phyloP scores from a whole-genome alignment of 116 monocot genomes.

The Cymodocea nodosa region DNA sequence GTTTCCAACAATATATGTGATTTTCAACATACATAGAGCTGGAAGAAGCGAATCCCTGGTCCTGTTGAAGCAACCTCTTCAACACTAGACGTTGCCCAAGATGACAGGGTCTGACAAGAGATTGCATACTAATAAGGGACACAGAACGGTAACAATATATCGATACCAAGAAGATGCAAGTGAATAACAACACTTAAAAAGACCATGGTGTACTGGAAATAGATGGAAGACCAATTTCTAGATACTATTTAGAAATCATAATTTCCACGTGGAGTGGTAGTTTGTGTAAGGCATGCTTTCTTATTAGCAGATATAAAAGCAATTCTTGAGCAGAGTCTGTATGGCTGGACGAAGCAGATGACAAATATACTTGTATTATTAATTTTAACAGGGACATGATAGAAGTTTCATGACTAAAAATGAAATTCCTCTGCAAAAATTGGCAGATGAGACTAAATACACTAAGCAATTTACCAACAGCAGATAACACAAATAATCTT shows the following conservation, averaged over 20 bases:
- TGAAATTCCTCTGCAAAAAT: too few relatives aligned
- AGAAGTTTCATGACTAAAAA: too few relatives aligned
- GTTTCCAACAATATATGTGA: background rate
- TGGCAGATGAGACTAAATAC: too few relatives aligned
- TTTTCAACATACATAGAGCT: conserved; percentile 61
- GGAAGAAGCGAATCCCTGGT: conserved; percentile 93
- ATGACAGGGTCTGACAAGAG: conserved; percentile 58
- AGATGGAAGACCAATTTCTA: too few relatives aligned
- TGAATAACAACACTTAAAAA: background rate
- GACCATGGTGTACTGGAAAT: too few relatives aligned
- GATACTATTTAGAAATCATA: too few relatives aligned
- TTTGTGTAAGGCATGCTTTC: too few relatives aligned
- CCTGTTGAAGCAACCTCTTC: conserved; percentile 96
- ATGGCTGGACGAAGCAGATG: background rate
- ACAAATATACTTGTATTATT: background rate
- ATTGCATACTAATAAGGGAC: background rate
- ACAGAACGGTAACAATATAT: background rate
- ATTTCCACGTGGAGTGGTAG: too few relatives aligned
- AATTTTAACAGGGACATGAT: background rate
- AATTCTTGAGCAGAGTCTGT: too few relatives aligned
- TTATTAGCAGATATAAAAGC: too few relatives aligned
- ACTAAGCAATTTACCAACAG: too few relatives aligned
- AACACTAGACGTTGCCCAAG: conserved; percentile 88
- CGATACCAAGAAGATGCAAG: background rate
- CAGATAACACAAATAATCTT: background rate